Evolutionary conservation across 106 monocot genomes (phyloP).

Genomic region (Hemerocallis citrina): DNA sequence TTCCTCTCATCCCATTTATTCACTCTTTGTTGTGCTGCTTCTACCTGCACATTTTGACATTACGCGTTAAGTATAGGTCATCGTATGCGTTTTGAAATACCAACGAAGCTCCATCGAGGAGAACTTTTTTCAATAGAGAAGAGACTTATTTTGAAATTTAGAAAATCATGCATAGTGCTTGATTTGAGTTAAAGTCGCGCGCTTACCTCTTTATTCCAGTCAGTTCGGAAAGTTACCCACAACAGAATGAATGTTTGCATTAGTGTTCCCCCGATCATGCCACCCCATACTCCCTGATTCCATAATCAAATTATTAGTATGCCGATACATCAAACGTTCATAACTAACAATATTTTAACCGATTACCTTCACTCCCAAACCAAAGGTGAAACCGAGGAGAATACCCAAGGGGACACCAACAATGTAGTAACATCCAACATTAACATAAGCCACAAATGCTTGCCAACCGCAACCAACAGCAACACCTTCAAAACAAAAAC

Average conservation of each 20-base stretch:
- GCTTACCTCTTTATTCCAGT: slow-evolving; percentile 90
- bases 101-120: too few relatives aligned
- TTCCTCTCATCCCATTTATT: slow-evolving; percentile 40
- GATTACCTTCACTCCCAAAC: slow-evolving; percentile 43
- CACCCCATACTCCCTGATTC: slow-evolving; percentile 70
- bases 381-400: slow-evolving; percentile 53
- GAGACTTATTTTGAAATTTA: too few relatives aligned
- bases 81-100: too few relatives aligned
- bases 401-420: slow-evolving; percentile 51
- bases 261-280: slow-evolving; percentile 66
- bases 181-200: too few relatives aligned
- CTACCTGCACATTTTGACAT: slow-evolving; percentile 26
- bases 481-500: slow-evolving; percentile 54
- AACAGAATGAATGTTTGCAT: slow-evolving; percentile 56
- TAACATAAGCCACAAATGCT: slow-evolving; percentile 64
- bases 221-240: slow-evolving; percentile 63
- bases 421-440: slow-evolving; percentile 61
- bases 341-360: too few relatives aligned
- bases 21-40: slow-evolving; percentile 31
- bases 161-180: too few relatives aligned
- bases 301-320: neutral
- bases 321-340: too few relatives aligned
- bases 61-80: too few relatives aligned
- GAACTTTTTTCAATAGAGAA: too few relatives aligned
- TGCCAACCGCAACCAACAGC: slow-evolving; percentile 89